Percentiles rank a stretch among this genome's conserved stretches.
phyloP scores from a whole-genome alignment of 2,329 filamentous ascomycete genomes.

The Fusarium foetens region DNA sequence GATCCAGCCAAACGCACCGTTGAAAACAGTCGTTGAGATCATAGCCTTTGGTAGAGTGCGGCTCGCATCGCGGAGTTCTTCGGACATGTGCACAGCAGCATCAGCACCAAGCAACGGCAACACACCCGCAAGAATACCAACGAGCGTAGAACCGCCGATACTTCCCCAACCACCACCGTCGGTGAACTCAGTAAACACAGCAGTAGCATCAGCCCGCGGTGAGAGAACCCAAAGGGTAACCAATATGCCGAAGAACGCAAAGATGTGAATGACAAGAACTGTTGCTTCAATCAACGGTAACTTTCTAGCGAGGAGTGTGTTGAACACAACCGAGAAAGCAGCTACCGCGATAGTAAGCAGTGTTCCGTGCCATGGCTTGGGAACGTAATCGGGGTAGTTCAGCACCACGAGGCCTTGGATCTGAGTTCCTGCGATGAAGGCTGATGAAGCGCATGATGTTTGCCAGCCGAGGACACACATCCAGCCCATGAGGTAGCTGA shows the following conservation, averaged over 20 bases:
- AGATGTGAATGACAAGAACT: constrained; percentile 35
- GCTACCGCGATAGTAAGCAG: constrained; percentile 28
- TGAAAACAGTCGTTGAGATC: constrained; percentile 36
- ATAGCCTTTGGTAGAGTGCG: constrained; percentile 33
- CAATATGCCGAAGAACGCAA: constrained; percentile 36
- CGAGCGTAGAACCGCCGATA: constrained; percentile 31
- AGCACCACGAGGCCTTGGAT: constrained; percentile 57
- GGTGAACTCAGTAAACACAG: constrained; percentile 35
- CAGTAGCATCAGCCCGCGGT: constrained; percentile 19
- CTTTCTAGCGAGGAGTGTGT: constrained; percentile 32
- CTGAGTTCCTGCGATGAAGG: constrained; percentile 56
- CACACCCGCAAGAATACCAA: constrained; percentile 35
- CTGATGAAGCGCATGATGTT: constrained; percentile 51
- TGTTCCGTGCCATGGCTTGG: constrained; percentile 37
- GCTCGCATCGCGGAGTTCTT: constrained; percentile 36
- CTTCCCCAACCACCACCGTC: constrained; percentile 37
- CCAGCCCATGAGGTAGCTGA: constrained; percentile 64
- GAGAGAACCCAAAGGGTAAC: constrained; percentile 41
- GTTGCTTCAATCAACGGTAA: constrained; percentile 27
- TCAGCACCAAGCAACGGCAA: constrained; percentile 36
- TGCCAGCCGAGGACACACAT: constrained; percentile 59
- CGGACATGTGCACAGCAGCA: constrained; percentile 40
- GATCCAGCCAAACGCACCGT: constrained; percentile 39
- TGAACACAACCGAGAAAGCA: constrained; percentile 31
- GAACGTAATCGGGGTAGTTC: constrained; percentile 34